Conservation (phyloP, 129 eudicot genomes). For the Saussurea involucrata region DNA sequence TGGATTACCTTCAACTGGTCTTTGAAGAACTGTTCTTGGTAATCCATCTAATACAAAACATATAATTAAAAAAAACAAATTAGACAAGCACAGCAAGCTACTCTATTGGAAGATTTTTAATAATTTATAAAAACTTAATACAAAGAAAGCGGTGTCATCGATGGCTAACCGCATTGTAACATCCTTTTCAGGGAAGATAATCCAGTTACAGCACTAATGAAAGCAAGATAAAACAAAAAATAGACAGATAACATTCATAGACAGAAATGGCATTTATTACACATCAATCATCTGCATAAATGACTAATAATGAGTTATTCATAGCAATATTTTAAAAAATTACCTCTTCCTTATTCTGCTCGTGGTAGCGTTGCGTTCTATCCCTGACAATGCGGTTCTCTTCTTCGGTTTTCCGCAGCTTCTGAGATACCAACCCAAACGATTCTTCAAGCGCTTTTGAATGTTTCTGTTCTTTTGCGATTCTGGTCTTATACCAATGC, state of each 20-base stretch:
- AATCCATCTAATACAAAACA: conserved; percentile 56
- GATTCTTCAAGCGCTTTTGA: conserved; percentile 70
- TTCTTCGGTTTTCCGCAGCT: conserved; percentile 44
- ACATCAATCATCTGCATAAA: not conserved
- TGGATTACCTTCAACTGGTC: conserved; percentile 52
- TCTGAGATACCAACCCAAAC: conserved; percentile 34
- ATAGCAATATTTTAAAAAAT: not conserved
- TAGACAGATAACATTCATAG: not conserved
- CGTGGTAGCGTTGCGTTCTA: conserved; percentile 52
- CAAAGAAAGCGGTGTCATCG: no score
- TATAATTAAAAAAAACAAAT: not conserved
- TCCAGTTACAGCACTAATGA: not conserved
- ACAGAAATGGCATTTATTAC: not conserved
- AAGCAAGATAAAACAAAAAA: no score
- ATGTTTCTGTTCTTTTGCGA: conserved; percentile 44
- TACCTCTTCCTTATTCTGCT: conserved; percentile 76
- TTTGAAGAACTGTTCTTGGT: conserved; percentile 64
- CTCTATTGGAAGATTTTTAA: not conserved
- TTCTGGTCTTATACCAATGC: conserved; percentile 42
- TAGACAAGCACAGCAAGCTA: not conserved
- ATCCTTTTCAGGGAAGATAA: not conserved
- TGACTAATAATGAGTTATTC: not conserved
- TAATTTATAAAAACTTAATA: not conserved
- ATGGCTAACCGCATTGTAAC: no score
- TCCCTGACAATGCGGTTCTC: conserved; percentile 57